Conservation (phyloP, 2,329 filamentous ascomycete genomes). For the Aspergillus tanneri region DNA sequence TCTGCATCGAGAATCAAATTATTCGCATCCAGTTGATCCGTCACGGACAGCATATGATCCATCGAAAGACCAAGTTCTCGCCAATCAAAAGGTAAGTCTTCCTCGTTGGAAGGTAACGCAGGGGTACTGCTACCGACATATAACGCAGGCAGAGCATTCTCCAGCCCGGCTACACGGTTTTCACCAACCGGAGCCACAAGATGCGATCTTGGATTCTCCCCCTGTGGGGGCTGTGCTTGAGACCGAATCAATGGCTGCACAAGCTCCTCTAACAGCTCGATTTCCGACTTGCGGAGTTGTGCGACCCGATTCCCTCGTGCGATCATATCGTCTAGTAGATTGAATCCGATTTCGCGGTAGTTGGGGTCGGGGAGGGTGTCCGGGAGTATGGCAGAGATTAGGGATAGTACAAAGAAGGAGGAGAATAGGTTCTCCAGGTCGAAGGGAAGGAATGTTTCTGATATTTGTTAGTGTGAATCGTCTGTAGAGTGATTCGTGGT, state of each 20-base stretch:
- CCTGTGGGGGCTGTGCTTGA: neutral
- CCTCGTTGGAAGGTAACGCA: constrained; percentile 6
- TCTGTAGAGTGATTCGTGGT: neutral
- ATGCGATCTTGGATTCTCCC: neutral
- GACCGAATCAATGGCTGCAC: constrained; percentile 14
- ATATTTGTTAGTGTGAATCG: constrained; percentile 4
- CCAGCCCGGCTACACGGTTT: neutral
- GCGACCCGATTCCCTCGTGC: constrained; percentile 21
- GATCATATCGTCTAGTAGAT: constrained; percentile 22
- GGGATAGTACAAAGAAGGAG: constrained; percentile 40
- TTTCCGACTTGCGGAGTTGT: constrained; percentile 24
- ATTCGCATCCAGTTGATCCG: constrained; percentile 21
- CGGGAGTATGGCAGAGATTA: constrained; percentile 37
- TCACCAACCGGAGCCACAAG: neutral
- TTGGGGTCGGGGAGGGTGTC: constrained; percentile 45
- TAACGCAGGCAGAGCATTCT: neutral
- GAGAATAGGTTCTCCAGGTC: constrained; percentile 28
- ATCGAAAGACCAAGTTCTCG: constrained; percentile 22
- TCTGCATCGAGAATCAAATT: constrained; percentile 19
- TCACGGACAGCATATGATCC: constrained; percentile 23
- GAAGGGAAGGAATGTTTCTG: constrained; percentile 38
- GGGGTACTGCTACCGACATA: neutral
- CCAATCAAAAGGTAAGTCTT: constrained; percentile 21
- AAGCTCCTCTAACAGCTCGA: constrained; percentile 22
- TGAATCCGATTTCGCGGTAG: constrained; percentile 37